phyloP scores from a whole-genome alignment of 2,329 filamentous ascomycete genomes.

The Annulohypoxylon truncatum region DNA sequence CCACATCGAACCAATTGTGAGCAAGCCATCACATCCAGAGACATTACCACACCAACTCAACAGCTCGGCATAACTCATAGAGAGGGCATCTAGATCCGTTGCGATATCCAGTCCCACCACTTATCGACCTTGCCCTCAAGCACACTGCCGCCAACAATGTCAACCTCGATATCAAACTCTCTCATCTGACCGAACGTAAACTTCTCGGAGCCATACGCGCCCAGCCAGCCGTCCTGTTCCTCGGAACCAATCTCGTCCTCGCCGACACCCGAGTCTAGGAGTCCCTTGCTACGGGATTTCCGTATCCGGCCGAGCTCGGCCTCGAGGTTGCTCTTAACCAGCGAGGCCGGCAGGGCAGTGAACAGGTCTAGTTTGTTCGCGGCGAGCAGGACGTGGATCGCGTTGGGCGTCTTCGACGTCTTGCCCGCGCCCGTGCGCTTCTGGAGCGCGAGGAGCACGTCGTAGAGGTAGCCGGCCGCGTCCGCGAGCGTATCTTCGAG shows the following conservation, averaged over 20 bases:
- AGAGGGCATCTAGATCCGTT: conserved; percentile 68
- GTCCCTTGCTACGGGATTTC: conserved; percentile 78
- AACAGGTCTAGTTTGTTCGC: conserved; percentile 98
- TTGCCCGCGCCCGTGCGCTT: conserved; percentile 71
- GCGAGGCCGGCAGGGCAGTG: conserved; percentile 82
- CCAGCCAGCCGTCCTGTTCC: conserved; percentile 87
- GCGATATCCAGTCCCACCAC: conserved; percentile 93
- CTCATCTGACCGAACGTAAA: conserved; percentile 87
- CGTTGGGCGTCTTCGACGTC: conserved; percentile 66
- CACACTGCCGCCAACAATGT: conserved; percentile 81
- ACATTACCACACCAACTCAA: not conserved
- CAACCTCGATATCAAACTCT: conserved; percentile 83
- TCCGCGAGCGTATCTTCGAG: conserved; percentile 74
- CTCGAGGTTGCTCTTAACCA: conserved; percentile 82
- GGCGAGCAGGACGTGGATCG: conserved; percentile 82
- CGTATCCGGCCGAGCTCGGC: conserved; percentile 83
- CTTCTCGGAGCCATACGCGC: conserved; percentile 78
- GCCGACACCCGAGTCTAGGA: conserved; percentile 84
- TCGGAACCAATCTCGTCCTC: conserved; percentile 69
- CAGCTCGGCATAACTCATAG: not conserved
- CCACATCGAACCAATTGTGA: not conserved
- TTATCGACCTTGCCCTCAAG: conserved; percentile 75
- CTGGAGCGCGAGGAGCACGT: conserved; percentile 86
- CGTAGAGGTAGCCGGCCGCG: conserved; percentile 87
- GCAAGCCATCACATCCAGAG: not conserved